These are phyloP conservation scores for Syzygium oleosum DNA, from an alignment of 345 rosid genomes.

Conservation along the genomic window DNA sequence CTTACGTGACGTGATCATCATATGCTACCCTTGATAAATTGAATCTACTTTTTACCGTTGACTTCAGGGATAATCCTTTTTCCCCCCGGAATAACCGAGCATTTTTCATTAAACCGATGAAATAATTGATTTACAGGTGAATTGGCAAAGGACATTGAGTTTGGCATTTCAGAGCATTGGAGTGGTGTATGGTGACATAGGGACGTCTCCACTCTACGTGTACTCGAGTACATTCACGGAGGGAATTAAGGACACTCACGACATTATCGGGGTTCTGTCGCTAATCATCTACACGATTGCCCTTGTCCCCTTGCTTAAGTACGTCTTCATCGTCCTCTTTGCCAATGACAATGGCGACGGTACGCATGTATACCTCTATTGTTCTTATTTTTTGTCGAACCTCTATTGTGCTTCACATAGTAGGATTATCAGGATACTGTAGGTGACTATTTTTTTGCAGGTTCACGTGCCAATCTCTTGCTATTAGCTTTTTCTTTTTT, in stretches of 20 bases:
- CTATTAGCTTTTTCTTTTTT: not conserved
- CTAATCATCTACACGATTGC: constrained; percentile 4
- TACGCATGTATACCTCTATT: not conserved
- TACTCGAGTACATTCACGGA: not conserved
- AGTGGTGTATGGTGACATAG: constrained; percentile 3
- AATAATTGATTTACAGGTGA: constrained; percentile 1
- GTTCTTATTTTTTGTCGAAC: too few species aligned
- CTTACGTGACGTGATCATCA: too few species aligned
- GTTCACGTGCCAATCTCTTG: not conserved
- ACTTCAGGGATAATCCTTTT: not conserved
- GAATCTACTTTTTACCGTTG: not conserved
- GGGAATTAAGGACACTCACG: not conserved
- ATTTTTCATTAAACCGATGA: not conserved
- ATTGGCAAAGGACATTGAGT: constrained; percentile 34
- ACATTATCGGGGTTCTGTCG: not conserved
- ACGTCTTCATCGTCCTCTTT: constrained; percentile 3
- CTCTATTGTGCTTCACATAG: not conserved
- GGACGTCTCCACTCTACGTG: constrained; percentile 8
- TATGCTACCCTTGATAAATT: too few species aligned
- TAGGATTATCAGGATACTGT: not conserved
- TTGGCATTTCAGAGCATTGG: constrained; percentile 7
- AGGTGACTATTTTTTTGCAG: not conserved
- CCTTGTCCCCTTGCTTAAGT: constrained; percentile 1
- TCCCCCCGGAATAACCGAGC: not conserved
- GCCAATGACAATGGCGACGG: constrained; percentile 23